Percentiles rank a stretch among this genome's conserved stretches.
Conservation (phyloP, 306 rosid species). For the Acacia melanoxylon region DNA sequence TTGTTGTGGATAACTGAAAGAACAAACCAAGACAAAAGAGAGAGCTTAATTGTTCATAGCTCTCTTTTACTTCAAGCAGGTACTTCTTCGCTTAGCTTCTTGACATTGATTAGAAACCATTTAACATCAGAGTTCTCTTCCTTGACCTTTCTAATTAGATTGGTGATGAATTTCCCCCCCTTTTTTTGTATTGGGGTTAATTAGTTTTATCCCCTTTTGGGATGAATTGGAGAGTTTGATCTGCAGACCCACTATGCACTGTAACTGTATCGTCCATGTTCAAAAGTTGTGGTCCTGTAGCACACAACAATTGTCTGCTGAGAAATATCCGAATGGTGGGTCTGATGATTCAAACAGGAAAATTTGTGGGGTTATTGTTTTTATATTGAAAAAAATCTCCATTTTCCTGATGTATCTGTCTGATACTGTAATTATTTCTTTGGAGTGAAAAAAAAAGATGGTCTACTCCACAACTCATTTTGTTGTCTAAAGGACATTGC, state of each 20-base stretch:
- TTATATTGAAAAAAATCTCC: not conserved
- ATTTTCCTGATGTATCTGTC: constrained; percentile 39
- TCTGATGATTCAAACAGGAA: constrained; percentile 39
- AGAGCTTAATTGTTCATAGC: constrained; percentile 42
- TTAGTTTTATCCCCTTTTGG: not conserved
- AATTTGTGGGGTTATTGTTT: constrained; percentile 41
- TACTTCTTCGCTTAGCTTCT: constrained; percentile 70
- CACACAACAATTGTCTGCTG: constrained; percentile 38
- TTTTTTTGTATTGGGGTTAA: constrained; percentile 7
- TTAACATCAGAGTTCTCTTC: constrained; percentile 46
- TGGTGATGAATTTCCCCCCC: constrained; percentile 38
- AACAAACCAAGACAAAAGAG: constrained; percentile 25
- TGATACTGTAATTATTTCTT: constrained; percentile 40
- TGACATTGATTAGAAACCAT: constrained; percentile 60
- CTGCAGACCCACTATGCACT: constrained; percentile 33
- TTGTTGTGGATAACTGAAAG: constrained; percentile 62
- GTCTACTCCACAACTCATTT: constrained; percentile 36
- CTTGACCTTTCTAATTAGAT: constrained; percentile 42
- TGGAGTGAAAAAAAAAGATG: constrained; percentile 37
- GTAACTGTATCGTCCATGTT: constrained; percentile 37
- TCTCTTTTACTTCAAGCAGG: constrained; percentile 62
- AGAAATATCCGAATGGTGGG: constrained; percentile 45
- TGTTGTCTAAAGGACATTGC: constrained; percentile 42
- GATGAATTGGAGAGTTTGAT: constrained; percentile 37
- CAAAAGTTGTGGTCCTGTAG: constrained; percentile 24